These are phyloP conservation scores for Fusarium metavorans DNA, from an alignment of 2,329 filamentous ascomycete species.

Conservation along the genomic window DNA sequence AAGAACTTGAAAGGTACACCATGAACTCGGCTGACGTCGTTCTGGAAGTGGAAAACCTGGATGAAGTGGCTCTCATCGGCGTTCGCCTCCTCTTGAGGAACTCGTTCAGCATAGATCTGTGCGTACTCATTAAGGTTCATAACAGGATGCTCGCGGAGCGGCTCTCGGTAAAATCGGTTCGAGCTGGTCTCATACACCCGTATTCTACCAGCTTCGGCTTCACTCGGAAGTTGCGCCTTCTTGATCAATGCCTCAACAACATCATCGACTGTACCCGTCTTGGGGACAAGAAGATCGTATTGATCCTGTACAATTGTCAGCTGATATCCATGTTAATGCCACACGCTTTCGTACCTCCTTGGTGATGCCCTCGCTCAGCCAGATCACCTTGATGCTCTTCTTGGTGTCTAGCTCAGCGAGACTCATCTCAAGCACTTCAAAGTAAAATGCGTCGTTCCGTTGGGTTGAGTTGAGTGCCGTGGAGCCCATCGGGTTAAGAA, in stretches of 20 bases:
- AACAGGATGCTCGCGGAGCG: constrained; percentile 78
- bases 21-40: constrained; percentile 85
- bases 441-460: constrained; percentile 84
- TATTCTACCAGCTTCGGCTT: constrained; percentile 75
- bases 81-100: constrained; percentile 79
- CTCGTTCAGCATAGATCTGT: constrained; percentile 81
- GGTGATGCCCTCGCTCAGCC: constrained; percentile 88
- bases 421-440: constrained; percentile 94
- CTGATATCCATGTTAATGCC: neutral
- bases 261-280: constrained; percentile 84
- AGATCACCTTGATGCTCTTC: constrained; percentile 85
- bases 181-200: constrained; percentile 86
- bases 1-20: constrained; percentile 93
- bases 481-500: constrained; percentile 78
- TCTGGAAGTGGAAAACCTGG: constrained; percentile 91
- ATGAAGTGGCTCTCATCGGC: constrained; percentile 71
- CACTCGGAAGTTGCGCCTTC: constrained; percentile 83
- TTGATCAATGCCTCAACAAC: constrained; percentile 81
- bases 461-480: constrained; percentile 78
- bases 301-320: constrained; percentile 67
- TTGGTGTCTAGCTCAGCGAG: constrained; percentile 93
- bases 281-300: constrained; percentile 86
- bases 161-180: constrained; percentile 85
- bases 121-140: constrained; percentile 88
- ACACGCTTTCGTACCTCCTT: constrained; percentile 76